A percentile compares a stretch with the other conserved stretches of the same genome.
Conservation (phyloP, 768 basidiomycete species). For the Butyriboletus loyo region DNA sequence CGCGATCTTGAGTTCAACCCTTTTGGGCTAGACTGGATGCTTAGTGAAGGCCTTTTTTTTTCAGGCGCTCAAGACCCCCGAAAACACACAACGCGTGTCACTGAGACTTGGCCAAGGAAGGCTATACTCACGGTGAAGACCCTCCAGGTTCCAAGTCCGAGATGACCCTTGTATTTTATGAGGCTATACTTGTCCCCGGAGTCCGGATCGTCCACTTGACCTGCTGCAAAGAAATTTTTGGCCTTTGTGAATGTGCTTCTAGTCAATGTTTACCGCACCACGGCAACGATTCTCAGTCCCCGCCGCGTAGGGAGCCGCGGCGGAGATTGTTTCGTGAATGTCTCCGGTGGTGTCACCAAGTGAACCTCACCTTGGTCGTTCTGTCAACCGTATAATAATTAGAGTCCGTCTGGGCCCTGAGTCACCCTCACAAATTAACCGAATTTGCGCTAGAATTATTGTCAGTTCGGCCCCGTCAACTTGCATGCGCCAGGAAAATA, state of each 20-base stretch:
- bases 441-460: neutral
- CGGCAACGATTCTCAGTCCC: conserved; percentile 6
- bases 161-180: conserved; percentile 20
- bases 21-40: conserved; percentile 44
- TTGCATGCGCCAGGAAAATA: neutral
- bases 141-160: conserved; percentile 11
- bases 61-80: conserved; percentile 26
- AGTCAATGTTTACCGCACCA: conserved; percentile 7
- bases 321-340: conserved; percentile 30
- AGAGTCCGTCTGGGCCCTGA: conserved; percentile 8
- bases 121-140: conserved; percentile 29
- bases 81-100: conserved; percentile 28
- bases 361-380: conserved; percentile 6
- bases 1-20: conserved; percentile 41
- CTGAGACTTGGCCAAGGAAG: conserved; percentile 26
- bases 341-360: conserved; percentile 2
- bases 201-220: conserved; percentile 4
- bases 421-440: conserved; percentile 9
- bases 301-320: conserved; percentile 18
- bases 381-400: neutral
- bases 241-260: conserved; percentile 7
- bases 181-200: conserved; percentile 19
- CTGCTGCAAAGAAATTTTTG: conserved; percentile 16
- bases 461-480: conserved; percentile 24
- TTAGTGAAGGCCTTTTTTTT: conserved; percentile 23